These are phyloP conservation scores for Fusarium mundagurra DNA, from an alignment of 2,329 filamentous ascomycete species.

Conservation along the genomic window DNA sequence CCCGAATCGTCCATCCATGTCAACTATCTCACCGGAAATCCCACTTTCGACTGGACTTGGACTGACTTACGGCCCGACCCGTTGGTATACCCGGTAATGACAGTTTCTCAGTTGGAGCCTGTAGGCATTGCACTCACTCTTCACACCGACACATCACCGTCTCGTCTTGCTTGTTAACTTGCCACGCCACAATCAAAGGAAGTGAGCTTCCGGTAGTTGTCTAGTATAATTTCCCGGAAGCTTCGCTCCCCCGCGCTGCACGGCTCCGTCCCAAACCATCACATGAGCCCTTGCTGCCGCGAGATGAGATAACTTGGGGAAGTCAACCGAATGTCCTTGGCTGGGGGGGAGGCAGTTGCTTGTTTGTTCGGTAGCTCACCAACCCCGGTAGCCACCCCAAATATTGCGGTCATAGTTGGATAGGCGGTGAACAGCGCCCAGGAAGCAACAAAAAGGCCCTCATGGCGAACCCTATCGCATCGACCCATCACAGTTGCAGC, in stretches of 20 bases:
- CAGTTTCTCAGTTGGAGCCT: background rate
- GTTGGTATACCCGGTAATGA: constrained; percentile 37
- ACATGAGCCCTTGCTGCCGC: constrained; percentile 41
- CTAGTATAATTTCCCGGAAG: constrained; percentile 10
- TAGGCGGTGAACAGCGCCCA: constrained; percentile 40
- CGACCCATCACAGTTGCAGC: constrained; percentile 31
- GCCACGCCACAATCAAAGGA: constrained; percentile 13
- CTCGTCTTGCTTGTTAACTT: constrained; percentile 9
- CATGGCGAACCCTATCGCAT: constrained; percentile 23
- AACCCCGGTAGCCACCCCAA: constrained; percentile 34
- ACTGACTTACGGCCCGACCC: constrained; percentile 42
- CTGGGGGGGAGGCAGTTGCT: constrained; percentile 12
- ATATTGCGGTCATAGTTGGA: constrained; percentile 18
- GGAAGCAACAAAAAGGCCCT: constrained; percentile 30
- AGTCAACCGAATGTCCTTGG: constrained; percentile 13
- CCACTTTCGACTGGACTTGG: constrained; percentile 18
- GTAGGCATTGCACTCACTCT: background rate
- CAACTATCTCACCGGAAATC: constrained; percentile 25
- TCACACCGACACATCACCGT: constrained; percentile 36
- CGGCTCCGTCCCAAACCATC: constrained; percentile 31
- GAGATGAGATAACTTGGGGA: constrained; percentile 34
- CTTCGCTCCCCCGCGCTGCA: constrained; percentile 30
- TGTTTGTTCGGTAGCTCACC: constrained; percentile 28
- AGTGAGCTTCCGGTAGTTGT: constrained; percentile 11
- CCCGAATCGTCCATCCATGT: constrained; percentile 13